phyloP scores from a whole-genome alignment of 2,329 filamentous ascomycete species.

The Colletotrichum tamarilloi region DNA sequence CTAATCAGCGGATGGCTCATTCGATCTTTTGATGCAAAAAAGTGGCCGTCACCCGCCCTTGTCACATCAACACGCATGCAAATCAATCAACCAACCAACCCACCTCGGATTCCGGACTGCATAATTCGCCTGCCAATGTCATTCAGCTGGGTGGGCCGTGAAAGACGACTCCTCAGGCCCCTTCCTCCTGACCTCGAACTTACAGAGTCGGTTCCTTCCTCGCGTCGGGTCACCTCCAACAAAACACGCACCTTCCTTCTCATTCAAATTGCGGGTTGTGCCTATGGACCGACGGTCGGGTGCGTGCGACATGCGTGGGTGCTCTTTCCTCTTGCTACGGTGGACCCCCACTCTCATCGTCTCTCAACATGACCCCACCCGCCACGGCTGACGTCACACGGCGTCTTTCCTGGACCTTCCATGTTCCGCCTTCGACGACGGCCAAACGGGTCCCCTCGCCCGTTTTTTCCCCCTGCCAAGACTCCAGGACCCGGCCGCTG shows the following conservation, averaged over 20 bases:
- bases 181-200: not conserved
- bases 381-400: slow-evolving; percentile 25
- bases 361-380: not conserved
- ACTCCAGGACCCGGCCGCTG: slow-evolving; percentile 14
- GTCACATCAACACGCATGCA: not conserved
- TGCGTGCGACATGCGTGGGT: not conserved
- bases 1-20: not conserved
- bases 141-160: not conserved
- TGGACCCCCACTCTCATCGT: slow-evolving; percentile 22
- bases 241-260: not conserved
- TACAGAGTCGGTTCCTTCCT: not conserved
- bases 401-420: not conserved
- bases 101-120: not conserved
- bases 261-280: not conserved
- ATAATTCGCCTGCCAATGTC: not conserved
- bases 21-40: not conserved
- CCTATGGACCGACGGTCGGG: not conserved
- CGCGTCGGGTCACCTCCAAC: not conserved
- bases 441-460: slow-evolving; percentile 21
- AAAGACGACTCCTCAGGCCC: not conserved
- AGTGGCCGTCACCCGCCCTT: not conserved
- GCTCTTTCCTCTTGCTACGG: not conserved
- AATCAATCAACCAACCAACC: not conserved
- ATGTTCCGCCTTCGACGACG: slow-evolving; percentile 17
- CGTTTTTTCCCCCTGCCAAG: slow-evolving; percentile 34